Percentiles rank a stretch among this genome's conserved stretches.
phyloP scores from a whole-genome alignment of 768 basidiomycete genomes.

The Leccinum uliginosum region DNA sequence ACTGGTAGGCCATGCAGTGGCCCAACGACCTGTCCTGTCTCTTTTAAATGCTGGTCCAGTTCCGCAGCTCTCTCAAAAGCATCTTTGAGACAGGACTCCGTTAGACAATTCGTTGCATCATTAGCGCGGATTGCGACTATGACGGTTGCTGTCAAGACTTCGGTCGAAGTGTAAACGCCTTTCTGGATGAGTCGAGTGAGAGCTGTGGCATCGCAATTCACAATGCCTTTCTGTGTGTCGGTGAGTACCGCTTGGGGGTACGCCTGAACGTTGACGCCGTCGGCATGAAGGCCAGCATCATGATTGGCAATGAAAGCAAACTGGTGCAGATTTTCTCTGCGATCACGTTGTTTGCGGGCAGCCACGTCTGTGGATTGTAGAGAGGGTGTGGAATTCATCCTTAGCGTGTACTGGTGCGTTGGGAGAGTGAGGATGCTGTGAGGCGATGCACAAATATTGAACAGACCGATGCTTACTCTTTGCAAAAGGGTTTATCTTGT shows the following conservation, averaged over 20 bases:
- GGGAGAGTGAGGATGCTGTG: constrained; percentile 1
- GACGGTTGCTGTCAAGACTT: constrained; percentile 27
- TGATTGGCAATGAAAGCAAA: constrained; percentile 1
- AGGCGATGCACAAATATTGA: neutral
- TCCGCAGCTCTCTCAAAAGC: constrained; percentile 44
- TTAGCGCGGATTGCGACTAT: constrained; percentile 28
- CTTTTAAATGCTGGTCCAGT: constrained; percentile 42
- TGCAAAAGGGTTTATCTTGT: neutral
- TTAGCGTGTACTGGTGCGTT: neutral
- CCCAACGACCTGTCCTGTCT: constrained; percentile 46
- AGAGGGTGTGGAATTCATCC: constrained; percentile 7
- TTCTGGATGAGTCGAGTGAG: constrained; percentile 20
- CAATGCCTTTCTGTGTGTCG: constrained; percentile 24
- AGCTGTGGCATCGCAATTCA: constrained; percentile 29
- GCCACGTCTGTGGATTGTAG: constrained; percentile 9
- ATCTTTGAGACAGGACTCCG: constrained; percentile 56
- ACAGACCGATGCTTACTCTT: constrained; percentile 1
- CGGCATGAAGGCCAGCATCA: neutral
- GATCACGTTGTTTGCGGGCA: constrained; percentile 23
- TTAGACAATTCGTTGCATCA: constrained; percentile 45
- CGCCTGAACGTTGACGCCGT: constrained; percentile 18
- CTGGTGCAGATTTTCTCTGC: constrained; percentile 14
- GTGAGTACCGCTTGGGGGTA: constrained; percentile 27
- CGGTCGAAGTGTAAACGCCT: constrained; percentile 20
- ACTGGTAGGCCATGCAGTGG: constrained; percentile 43